Evolutionary conservation across 768 basidiomycete genomes (phyloP).

Genomic region (Hericium rajendrae): DNA sequence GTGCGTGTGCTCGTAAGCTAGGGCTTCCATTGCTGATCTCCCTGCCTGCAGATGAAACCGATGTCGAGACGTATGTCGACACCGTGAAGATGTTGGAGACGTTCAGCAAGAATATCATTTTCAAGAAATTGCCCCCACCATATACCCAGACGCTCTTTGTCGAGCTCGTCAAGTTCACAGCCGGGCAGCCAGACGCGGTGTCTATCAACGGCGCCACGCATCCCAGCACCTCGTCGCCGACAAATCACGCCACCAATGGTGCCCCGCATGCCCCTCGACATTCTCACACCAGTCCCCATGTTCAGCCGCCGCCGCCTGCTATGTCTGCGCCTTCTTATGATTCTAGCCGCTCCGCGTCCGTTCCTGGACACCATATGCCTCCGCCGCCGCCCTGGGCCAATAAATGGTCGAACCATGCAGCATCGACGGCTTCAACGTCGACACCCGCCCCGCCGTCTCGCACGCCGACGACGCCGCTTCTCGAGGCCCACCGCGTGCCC

Average conservation of each 20-base stretch:
- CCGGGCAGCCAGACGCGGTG: constrained; percentile 39
- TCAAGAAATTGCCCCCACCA: constrained; percentile 56
- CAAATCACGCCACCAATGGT: constrained; percentile 7
- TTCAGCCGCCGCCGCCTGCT: constrained; percentile 26
- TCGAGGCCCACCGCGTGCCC: neutral
- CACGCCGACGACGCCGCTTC: neutral
- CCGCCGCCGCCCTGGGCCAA: constrained; percentile 29
- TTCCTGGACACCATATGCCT: constrained; percentile 18
- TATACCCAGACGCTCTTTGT: constrained; percentile 62
- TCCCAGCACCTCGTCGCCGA: constrained; percentile 14
- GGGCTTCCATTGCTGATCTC: constrained; percentile 4
- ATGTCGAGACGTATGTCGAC: constrained; percentile 57
- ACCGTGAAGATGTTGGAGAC: constrained; percentile 65
- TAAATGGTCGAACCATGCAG: constrained; percentile 12
- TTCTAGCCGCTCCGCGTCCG: neutral
- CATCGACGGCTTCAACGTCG: constrained; percentile 2
- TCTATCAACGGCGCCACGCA: constrained; percentile 16
- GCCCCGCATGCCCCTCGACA: neutral
- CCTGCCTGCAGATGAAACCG: constrained; percentile 32
- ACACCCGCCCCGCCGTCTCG: constrained; percentile 9
- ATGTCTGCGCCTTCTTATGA: neutral
- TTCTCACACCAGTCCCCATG: constrained; percentile 20
- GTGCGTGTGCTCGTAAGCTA: constrained; percentile 27
- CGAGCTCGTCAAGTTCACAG: constrained; percentile 57
- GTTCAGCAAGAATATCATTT: constrained; percentile 63